These are phyloP conservation scores for Trichocomaceae sp. DNA, from an alignment of 2,329 filamentous ascomycete species.

Conservation along the genomic window DNA sequence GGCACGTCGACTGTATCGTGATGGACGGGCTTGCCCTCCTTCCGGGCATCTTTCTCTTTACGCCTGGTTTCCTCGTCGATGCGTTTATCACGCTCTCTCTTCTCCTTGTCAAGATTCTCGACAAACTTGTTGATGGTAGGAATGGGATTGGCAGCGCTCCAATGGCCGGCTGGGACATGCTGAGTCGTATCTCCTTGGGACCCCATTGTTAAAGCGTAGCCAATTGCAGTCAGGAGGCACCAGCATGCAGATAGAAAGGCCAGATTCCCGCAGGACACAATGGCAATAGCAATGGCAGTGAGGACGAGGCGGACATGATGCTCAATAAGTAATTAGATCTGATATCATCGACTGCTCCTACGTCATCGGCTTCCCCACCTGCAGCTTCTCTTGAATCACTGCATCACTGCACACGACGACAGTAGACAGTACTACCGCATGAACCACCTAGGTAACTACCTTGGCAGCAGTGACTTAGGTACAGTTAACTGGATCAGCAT, in stretches of 20 bases:
- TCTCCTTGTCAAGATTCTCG: constrained; percentile 69
- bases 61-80: constrained; percentile 55
- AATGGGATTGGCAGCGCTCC: constrained; percentile 75
- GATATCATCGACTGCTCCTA: constrained; percentile 14
- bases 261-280: too few species aligned
- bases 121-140: constrained; percentile 84
- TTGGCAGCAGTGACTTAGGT: too few species aligned
- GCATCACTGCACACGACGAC: too few species aligned
- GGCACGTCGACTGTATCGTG: constrained; percentile 44
- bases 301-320: background rate
- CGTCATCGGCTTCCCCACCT: constrained; percentile 10
- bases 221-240: background rate
- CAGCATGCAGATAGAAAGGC: background rate
- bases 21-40: constrained; percentile 35
- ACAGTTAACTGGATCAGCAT: too few species aligned
- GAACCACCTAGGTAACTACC: too few species aligned
- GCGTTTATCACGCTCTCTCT: constrained; percentile 64
- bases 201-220: background rate
- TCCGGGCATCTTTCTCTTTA: constrained; percentile 27
- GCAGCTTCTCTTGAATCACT: background rate
- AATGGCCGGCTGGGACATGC: constrained; percentile 58
- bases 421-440: too few species aligned
- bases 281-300: background rate
- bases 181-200: constrained; percentile 15
- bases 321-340: background rate